Base-by-base conservation (phyloP, 208 protist genomes). In the Crithidia brevicula region DNA sequence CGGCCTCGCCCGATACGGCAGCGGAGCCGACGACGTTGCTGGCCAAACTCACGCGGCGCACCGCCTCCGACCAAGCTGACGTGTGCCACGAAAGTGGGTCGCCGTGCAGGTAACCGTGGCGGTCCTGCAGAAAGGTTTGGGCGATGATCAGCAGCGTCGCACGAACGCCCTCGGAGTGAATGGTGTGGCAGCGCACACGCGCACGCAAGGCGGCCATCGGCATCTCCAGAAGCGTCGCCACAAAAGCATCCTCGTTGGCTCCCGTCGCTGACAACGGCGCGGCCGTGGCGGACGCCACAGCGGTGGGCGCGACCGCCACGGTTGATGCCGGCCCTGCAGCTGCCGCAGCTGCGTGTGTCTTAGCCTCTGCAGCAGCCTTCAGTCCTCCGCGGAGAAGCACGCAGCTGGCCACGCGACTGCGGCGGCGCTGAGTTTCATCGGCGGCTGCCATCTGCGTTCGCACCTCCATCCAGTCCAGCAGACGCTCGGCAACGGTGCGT, bases 171-270 rank as follows among this genome's bases (percentile, higher is more conserved):
- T 83, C 73, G 13, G 77, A 43, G 49, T 93, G 79, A 20, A 47
- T 56, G 5, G 75, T 56, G 43, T 82, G 81, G 73, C 90, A 96
- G 4, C 67, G 83, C 63, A 90, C 85, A 15, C 68, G 75, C 13
- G 54, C 62, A 4, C 56, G 61, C 46, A 76, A 42, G n/a, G 58
- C 65, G 15, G 34, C 6, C 34, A 56, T 3, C 27, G 65, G 58
- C 72, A 78, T 78, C 51, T 78, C 72, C 47, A 51, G 38, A 23
- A 71, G 57, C 22, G 59, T 25, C 40, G 46, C 49, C 3, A 42
- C 36, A 38, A 81, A 71, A 9, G 54, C 38, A n/a, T 72, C 62
- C 8, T 22, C 46, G 16, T 28, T 45, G 25, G 0, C 30, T 0
- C 33, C 23, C 0, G 27, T 15, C 27, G 46, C 0, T 1, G 66